Percentiles rank a stretch among this genome's conserved stretches.
phyloP scores from a whole-genome alignment of 345 rosid species.

The Euclidium syriacum region DNA sequence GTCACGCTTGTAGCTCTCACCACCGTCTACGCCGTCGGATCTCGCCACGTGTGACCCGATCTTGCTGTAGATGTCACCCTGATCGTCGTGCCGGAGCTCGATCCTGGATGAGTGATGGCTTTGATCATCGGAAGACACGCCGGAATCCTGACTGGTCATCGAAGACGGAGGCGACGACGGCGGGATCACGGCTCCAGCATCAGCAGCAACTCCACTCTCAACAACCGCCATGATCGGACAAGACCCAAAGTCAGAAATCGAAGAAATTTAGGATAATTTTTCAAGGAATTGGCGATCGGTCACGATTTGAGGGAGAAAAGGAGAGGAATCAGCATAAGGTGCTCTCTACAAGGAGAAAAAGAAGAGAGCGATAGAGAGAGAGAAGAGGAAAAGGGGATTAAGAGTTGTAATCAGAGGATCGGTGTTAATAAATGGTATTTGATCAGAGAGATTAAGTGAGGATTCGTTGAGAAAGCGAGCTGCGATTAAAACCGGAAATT shows the following conservation, averaged over 20 bases:
- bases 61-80: constrained; percentile 32
- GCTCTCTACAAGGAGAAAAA: constrained; percentile 16
- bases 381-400: background rate
- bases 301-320: constrained; percentile 15
- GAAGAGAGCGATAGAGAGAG: background rate
- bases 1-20: constrained; percentile 49
- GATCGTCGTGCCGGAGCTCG: constrained; percentile 34
- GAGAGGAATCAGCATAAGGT: constrained; percentile 33
- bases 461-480: constrained; percentile 19
- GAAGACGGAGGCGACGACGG: constrained; percentile 30
- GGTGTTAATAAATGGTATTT: constrained; percentile 12
- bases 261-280: background rate
- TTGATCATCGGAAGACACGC: constrained; percentile 42
- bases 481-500: background rate
- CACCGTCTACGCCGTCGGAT: constrained; percentile 43
- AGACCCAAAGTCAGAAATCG: constrained; percentile 7
- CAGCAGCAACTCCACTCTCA: constrained; percentile 43
- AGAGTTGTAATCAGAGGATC: constrained; percentile 8
- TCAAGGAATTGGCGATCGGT: constrained; percentile 13
- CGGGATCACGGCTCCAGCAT: constrained; percentile 32
- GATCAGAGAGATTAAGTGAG: constrained; percentile 13
- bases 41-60: constrained; percentile 35
- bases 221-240: constrained; percentile 59
- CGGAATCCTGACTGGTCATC: constrained; percentile 38
- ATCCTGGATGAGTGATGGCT: constrained; percentile 32